phyloP scores from a whole-genome alignment of 495 filamentous ascomycete species.

The Bryoglossum gracile region DNA sequence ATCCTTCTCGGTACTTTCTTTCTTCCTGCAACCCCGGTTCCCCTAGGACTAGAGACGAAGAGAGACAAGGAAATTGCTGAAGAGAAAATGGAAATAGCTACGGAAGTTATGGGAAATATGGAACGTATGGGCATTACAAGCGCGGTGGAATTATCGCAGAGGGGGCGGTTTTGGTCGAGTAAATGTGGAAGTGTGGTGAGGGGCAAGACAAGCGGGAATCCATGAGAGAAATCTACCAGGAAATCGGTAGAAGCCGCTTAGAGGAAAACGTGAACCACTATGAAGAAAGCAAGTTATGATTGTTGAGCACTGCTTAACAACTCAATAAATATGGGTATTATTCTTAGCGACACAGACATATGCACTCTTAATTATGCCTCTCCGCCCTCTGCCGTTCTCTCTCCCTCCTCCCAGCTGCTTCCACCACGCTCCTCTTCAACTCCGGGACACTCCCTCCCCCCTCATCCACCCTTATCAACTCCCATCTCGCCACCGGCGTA shows the following conservation, averaged over 20 bases:
- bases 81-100: not conserved
- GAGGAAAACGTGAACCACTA: not conserved
- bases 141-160: not conserved
- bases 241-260: no score
- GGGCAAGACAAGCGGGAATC: not conserved
- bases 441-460: conserved; percentile 43
- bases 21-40: no score
- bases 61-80: not conserved
- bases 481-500: conserved; percentile 46
- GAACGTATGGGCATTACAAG: not conserved
- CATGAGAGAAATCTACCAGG: not conserved
- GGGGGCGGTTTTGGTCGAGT: not conserved
- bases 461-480: conserved; percentile 24
- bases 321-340: not conserved
- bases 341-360: not conserved
- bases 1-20: no score
- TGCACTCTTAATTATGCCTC: not conserved
- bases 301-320: no score
- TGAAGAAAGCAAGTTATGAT: no score
- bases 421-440: conserved; percentile 47
- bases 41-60: not conserved
- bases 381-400: conserved; percentile 16
- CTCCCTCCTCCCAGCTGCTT: conserved; percentile 39
- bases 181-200: not conserved
- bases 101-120: conserved; percentile 1